A percentile compares a stretch with the other conserved stretches of the same genome.
Conservation (phyloP, 305 asterid genomes). For the Fraxinus paxiana region DNA sequence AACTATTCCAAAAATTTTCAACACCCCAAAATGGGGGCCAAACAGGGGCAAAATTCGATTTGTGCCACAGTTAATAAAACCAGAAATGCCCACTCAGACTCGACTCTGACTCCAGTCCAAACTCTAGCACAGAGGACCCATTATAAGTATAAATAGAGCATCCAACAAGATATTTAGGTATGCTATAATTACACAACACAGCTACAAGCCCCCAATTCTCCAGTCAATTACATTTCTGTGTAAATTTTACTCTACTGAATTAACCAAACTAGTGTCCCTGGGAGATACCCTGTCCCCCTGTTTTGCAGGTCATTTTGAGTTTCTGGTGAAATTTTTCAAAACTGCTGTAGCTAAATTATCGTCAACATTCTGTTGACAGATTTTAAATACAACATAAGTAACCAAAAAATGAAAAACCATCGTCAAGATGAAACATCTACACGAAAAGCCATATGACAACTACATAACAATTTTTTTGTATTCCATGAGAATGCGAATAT, state of each 20-base stretch:
- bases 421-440: not conserved
- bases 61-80: not conserved
- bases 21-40: no score
- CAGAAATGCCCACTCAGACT: not conserved
- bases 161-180: not conserved
- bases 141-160: not conserved
- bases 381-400: not conserved
- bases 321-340: not conserved
- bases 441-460: not conserved
- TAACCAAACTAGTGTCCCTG: not conserved
- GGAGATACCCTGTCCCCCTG: not conserved
- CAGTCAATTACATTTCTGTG: not conserved
- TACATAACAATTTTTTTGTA: not conserved
- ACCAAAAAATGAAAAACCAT: not conserved
- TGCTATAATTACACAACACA: not conserved
- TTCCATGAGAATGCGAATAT: not conserved
- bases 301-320: not conserved
- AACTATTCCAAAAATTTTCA: no score
- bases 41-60: not conserved
- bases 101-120: not conserved
- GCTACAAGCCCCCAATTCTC: not conserved
- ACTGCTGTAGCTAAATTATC: not conserved
- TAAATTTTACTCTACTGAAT: not conserved
- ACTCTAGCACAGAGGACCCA: not conserved
- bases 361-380: not conserved